Evolutionary conservation across 331 rosid genomes (phyloP).

Genomic region (Saraca asoca): DNA sequence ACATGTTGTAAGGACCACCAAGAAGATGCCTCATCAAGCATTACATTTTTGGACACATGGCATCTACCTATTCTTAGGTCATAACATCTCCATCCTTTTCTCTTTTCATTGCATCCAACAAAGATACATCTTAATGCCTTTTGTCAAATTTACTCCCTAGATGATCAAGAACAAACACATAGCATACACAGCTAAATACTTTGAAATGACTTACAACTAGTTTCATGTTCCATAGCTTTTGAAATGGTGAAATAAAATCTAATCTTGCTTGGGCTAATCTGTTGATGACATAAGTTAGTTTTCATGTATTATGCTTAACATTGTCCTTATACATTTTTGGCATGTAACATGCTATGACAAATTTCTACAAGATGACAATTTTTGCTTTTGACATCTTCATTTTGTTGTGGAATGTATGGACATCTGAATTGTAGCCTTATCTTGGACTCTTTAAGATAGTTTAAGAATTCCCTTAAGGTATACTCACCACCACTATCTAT

Average conservation of each 20-base stretch:
- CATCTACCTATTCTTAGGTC: neutral
- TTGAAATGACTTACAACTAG: neutral
- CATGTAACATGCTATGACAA: neutral
- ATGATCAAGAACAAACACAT: neutral
- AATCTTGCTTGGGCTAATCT: neutral
- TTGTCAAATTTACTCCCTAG: neutral
- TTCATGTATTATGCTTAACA: neutral
- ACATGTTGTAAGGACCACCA: neutral
- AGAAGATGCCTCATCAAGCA: neutral
- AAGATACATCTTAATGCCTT: neutral
- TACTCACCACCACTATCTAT: no score
- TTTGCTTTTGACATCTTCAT: no score
- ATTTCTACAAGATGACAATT: no score
- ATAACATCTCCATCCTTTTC: slow-evolving; percentile 15
- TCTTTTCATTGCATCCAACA: neutral
- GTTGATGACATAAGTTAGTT: neutral
- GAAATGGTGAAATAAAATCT: neutral
- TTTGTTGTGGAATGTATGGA: no score
- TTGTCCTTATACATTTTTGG: neutral
- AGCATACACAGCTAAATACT: neutral
- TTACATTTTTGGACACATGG: neutral
- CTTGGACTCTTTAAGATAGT: no score
- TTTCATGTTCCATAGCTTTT: slow-evolving; percentile 2
- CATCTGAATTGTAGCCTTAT: no score
- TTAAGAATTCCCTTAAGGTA: no score